Percentiles rank a stretch among this genome's conserved stretches.
These are phyloP conservation scores for Melaleuca alternifolia DNA, from an alignment of 345 rosid genomes.

Conservation along the genomic window DNA sequence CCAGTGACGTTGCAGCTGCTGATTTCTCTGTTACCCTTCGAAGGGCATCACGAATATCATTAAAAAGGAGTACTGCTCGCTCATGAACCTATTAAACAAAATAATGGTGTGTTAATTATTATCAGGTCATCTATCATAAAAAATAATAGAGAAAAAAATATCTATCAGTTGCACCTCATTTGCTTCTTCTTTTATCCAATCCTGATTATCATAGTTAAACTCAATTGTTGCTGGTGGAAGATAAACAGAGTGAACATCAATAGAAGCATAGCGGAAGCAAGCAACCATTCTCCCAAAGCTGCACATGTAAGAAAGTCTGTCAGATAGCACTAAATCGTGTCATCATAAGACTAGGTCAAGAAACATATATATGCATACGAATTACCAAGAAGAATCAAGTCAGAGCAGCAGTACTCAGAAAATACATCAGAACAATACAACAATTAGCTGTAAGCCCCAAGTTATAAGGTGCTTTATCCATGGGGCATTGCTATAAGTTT, in stretches of 20 bases:
- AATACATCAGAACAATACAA: neutral
- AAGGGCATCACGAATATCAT: slow-evolving; percentile 56
- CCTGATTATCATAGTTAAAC: slow-evolving; percentile 63
- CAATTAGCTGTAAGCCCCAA: neutral
- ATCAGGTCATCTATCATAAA: neutral
- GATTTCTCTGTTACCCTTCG: slow-evolving; percentile 37
- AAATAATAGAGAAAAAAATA: neutral
- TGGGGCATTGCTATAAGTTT: neutral
- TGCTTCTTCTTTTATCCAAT: slow-evolving; percentile 78
- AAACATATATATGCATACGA: neutral
- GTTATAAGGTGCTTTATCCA: neutral
- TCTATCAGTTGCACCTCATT: slow-evolving; percentile 39
- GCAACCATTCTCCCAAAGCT: slow-evolving; percentile 96
- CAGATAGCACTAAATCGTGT: neutral
- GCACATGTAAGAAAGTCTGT: slow-evolving; percentile 6
- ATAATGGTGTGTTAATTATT: neutral
- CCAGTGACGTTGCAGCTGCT: slow-evolving; percentile 22
- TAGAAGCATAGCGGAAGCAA: slow-evolving; percentile 94
- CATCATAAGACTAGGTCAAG: neutral
- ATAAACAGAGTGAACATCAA: slow-evolving; percentile 66
- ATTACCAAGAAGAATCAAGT: neutral
- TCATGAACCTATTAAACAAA: slow-evolving; percentile 36
- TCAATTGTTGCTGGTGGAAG: slow-evolving; percentile 82
- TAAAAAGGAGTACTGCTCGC: slow-evolving; percentile 49
- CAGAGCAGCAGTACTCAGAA: neutral